Conservation (phyloP, 140 eudicot species). For the Flaveria floridana region DNA sequence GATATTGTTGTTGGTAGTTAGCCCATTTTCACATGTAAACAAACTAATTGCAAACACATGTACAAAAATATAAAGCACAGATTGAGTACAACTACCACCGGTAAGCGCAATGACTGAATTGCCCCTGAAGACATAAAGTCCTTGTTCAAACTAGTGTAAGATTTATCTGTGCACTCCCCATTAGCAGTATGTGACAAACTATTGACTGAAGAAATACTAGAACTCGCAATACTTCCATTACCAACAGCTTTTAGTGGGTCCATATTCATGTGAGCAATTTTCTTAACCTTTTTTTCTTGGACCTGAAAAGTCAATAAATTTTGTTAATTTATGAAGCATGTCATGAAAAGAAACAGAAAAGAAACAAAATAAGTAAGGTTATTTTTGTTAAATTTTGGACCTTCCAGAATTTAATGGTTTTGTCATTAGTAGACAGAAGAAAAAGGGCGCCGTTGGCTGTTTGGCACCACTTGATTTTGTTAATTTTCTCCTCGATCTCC, state of each 20-base stretch:
- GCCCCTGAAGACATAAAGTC: conserved; percentile 67
- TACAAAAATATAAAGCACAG: conserved; percentile 23
- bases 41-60: conserved; percentile 6
- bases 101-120: conserved; percentile 64
- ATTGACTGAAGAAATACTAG: conserved; percentile 56
- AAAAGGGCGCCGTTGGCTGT: conserved; percentile 85
- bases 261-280: conserved; percentile 65
- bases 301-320: conserved; percentile 51
- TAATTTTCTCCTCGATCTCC: conserved; percentile 98
- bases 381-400: conserved; percentile 31
- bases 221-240: conserved; percentile 59
- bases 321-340: conserved; percentile 11
- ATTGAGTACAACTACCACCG: conserved; percentile 85
- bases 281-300: conserved; percentile 93
- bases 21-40: not conserved
- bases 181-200: conserved; percentile 48
- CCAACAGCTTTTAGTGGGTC: conserved; percentile 61
- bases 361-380: not conserved
- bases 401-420: conserved; percentile 97
- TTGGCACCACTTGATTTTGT: conserved; percentile 98
- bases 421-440: conserved; percentile 96
- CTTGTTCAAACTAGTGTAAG: conserved; percentile 51
- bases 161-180: conserved; percentile 58
- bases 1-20: not conserved
- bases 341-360: not conserved